A percentile compares a stretch with the other conserved stretches of the same genome.
Conservation (phyloP, 805 yeast species). For the Spencermartinsiella europaea region DNA sequence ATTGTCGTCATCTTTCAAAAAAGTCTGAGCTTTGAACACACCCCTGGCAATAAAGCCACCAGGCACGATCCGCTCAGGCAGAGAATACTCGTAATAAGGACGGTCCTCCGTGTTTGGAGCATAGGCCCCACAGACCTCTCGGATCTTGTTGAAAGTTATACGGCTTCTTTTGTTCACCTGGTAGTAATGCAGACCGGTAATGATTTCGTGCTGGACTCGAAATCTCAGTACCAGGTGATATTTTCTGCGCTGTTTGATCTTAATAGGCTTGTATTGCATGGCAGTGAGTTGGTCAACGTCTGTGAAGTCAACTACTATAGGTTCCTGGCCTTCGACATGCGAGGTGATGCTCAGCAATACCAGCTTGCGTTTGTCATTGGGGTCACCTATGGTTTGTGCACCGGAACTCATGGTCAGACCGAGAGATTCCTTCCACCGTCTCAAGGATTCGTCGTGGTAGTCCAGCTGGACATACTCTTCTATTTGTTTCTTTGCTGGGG, state of each 20-base stretch:
- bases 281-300: conserved; percentile 52
- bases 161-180: conserved; percentile 85
- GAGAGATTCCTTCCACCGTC: conserved; percentile 85
- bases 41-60: conserved; percentile 88
- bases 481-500: conserved; percentile 66
- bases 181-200: conserved; percentile 83
- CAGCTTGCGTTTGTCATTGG: conserved; percentile 71
- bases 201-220: conserved; percentile 83
- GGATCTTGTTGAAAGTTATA: conserved; percentile 76
- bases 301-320: conserved; percentile 66
- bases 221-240: conserved; percentile 71
- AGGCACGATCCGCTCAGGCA: conserved; percentile 81
- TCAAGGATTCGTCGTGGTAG: conserved; percentile 84
- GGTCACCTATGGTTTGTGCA: conserved; percentile 55
- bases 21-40: conserved; percentile 70
- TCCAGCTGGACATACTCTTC: conserved; percentile 79
- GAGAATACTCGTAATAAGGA: conserved; percentile 61
- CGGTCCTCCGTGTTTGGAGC: conserved; percentile 82
- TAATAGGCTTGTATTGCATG: conserved; percentile 60
- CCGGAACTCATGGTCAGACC: conserved; percentile 45
- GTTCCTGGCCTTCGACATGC: conserved; percentile 60
- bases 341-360: conserved; percentile 75
- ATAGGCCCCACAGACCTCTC: conserved; percentile 85
- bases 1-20: conserved; percentile 84
- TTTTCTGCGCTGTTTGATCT: conserved; percentile 70